Conservation (phyloP, 2,329 filamentous ascomycete species). For the Trichophyton schoenleinii region DNA sequence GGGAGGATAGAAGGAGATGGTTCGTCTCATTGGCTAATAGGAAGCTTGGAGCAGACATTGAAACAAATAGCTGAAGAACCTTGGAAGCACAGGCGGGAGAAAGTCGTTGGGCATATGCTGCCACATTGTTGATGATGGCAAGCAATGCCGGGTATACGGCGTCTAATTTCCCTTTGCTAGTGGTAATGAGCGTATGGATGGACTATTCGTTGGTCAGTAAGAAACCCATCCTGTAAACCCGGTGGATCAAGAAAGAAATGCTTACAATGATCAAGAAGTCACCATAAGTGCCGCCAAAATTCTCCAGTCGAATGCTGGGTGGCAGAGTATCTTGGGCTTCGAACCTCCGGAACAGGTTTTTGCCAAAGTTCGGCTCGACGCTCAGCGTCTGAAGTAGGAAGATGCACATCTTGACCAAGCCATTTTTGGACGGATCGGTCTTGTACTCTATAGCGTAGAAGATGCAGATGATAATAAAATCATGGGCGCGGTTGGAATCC, state of each 20-base stretch:
- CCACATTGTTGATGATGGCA: constrained; percentile 86
- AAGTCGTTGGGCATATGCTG: constrained; percentile 68
- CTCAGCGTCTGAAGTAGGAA: constrained; percentile 92
- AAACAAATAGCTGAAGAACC: constrained; percentile 74
- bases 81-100: constrained; percentile 65
- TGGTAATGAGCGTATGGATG: constrained; percentile 81
- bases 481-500: constrained; percentile 82
- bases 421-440: constrained; percentile 74
- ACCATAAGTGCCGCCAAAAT: constrained; percentile 80
- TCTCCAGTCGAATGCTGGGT: constrained; percentile 62
- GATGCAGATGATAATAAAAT: constrained; percentile 78
- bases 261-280: constrained; percentile 84
- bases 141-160: constrained; percentile 86
- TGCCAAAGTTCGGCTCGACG: constrained; percentile 80
- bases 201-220: constrained; percentile 42
- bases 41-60: constrained; percentile 89
- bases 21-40: constrained; percentile 86
- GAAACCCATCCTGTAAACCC: neutral
- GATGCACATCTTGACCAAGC: constrained; percentile 91
- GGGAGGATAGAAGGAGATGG: constrained; percentile 62
- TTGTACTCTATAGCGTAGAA: constrained; percentile 91
- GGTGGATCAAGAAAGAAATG: constrained; percentile 6
- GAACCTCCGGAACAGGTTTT: constrained; percentile 79
- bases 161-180: constrained; percentile 77
- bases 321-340: constrained; percentile 81